These are phyloP conservation scores for Scheffersomyces cryptocercus DNA, from an alignment of 1,139 yeast genomes.

Conservation along the genomic window DNA sequence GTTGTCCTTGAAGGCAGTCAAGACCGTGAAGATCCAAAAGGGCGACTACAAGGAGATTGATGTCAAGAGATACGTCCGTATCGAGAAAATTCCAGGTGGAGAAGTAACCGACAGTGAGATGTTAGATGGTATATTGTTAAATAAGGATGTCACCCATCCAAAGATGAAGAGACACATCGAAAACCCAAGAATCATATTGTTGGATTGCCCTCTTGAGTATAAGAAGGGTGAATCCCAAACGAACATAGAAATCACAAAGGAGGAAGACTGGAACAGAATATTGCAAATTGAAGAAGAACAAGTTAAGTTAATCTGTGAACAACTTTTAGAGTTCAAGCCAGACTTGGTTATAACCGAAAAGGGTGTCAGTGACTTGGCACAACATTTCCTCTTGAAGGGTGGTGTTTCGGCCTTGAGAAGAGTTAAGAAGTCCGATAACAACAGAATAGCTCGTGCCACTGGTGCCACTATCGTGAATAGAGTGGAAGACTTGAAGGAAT, in stretches of 20 bases:
- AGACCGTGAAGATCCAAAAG: conserved; percentile 69
- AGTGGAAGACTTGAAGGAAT: conserved; percentile 88
- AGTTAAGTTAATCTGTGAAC: conserved; percentile 83
- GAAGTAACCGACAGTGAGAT: conserved; percentile 88
- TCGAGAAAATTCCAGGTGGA: conserved; percentile 97
- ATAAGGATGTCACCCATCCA: conserved; percentile 97
- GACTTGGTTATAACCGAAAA: conserved; percentile 95
- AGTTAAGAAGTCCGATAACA: conserved; percentile 93
- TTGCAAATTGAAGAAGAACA: conserved; percentile 98
- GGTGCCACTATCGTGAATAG: conserved; percentile 98
- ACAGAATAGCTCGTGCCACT: conserved; percentile 94
- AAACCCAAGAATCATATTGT: conserved; percentile 82
- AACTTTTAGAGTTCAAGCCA: conserved; percentile 81
- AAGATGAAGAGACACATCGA: conserved; percentile 89
- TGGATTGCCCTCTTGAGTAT: conserved; percentile 97
- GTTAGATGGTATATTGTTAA: conserved; percentile 86
- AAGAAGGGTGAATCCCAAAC: conserved; percentile 99
- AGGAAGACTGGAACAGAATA: conserved; percentile 94
- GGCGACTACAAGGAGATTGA: conserved; percentile 85
- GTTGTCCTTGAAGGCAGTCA: conserved; percentile 85
- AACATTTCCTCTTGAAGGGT: conserved; percentile 91
- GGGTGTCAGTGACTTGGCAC: conserved; percentile 98
- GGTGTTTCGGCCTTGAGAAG: conserved; percentile 93
- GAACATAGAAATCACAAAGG: conserved; percentile 94
- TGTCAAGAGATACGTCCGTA: conserved; percentile 86